These are phyloP conservation scores for Glycine soja DNA, from an alignment of 306 rosid species.

Conservation along the genomic window DNA sequence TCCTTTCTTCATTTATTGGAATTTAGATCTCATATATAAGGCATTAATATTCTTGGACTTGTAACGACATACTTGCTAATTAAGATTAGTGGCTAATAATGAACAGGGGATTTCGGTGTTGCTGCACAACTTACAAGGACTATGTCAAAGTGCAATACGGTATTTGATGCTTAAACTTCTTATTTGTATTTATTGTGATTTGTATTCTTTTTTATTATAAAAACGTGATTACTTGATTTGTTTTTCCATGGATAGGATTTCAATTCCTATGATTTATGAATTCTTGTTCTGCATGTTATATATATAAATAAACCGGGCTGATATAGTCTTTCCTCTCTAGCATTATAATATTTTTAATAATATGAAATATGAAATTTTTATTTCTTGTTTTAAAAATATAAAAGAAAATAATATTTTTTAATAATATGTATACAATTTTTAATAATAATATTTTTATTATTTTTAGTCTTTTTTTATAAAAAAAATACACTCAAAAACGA, in stretches of 20 bases:
- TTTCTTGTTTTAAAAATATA: too few species aligned
- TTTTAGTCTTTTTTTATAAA: too few species aligned
- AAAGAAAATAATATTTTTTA: too few species aligned
- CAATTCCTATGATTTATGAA: background rate
- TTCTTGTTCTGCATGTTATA: background rate
- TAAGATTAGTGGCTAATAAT: slow-evolving; percentile 43
- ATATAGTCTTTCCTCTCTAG: background rate
- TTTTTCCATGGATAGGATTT: slow-evolving; percentile 3
- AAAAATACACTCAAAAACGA: too few species aligned
- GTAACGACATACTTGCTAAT: slow-evolving; percentile 32
- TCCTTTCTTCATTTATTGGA: slow-evolving; percentile 34
- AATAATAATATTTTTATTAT: too few species aligned
- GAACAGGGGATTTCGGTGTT: slow-evolving; percentile 98
- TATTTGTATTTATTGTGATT: slow-evolving; percentile 9
- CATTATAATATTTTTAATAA: too few species aligned
- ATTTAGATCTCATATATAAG: slow-evolving; percentile 30
- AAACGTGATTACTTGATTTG: background rate
- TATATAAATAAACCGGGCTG: background rate
- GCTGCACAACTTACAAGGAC: slow-evolving; percentile 99
- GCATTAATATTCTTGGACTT: slow-evolving; percentile 32
- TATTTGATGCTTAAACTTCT: slow-evolving; percentile 49
- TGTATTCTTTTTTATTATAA: background rate
- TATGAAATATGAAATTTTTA: too few species aligned
- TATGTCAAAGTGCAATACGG: slow-evolving; percentile 99
- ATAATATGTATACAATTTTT: too few species aligned